These are phyloP conservation scores for Podaxis sp. DNA, from an alignment of 768 basidiomycete genomes.

Conservation along the genomic window DNA sequence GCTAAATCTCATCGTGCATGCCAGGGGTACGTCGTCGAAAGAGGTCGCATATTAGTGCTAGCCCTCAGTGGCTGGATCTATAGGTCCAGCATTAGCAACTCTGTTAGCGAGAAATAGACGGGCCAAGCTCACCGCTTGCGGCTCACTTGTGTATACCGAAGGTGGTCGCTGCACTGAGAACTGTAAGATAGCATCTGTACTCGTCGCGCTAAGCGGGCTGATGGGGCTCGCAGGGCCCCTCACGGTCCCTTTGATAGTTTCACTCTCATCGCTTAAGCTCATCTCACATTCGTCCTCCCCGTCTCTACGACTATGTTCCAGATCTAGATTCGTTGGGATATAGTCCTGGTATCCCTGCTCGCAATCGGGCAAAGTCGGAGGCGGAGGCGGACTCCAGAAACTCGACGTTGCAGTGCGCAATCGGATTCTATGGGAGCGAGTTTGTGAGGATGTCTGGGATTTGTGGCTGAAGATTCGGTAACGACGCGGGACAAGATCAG, in stretches of 20 bases:
- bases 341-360: constrained; percentile 5
- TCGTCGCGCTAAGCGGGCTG: neutral
- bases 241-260: constrained; percentile 2
- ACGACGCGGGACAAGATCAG: neutral
- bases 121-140: neutral
- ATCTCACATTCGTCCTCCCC: neutral
- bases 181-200: neutral
- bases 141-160: neutral
- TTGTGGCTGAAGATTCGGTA: neutral
- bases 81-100: neutral
- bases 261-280: constrained; percentile 12
- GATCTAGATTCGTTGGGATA: neutral
- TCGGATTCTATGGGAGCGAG: constrained; percentile 9
- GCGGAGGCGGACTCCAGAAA: constrained; percentile 22
- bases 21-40: constrained; percentile 9
- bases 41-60: constrained; percentile 1
- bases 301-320: neutral
- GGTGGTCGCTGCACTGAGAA: neutral
- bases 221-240: neutral
- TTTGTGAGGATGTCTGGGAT: constrained; percentile 7
- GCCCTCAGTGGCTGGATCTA: neutral
- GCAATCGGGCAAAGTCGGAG: neutral
- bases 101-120: neutral
- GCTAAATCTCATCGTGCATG: neutral
- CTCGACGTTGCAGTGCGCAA: constrained; percentile 18